phyloP scores from a whole-genome alignment of 2,329 filamentous ascomycete genomes.

The Pseudocercospora macadamiae region DNA sequence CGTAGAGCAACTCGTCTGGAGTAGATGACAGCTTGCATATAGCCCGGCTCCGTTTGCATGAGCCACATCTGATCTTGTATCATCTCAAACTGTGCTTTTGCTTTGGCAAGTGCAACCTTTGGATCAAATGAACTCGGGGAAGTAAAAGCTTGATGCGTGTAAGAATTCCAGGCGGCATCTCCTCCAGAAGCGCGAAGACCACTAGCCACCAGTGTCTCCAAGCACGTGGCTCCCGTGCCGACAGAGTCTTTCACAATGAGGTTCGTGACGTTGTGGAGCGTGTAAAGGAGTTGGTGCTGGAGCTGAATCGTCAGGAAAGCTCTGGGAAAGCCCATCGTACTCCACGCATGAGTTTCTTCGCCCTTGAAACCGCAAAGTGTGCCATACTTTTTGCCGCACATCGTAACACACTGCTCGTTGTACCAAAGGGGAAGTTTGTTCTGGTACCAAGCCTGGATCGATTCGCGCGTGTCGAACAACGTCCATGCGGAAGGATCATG shows the following conservation, averaged over 20 bases:
- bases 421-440: background rate
- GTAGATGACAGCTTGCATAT: constrained; percentile 1
- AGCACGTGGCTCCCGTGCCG: background rate
- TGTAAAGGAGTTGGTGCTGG: constrained; percentile 12
- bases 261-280: background rate
- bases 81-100: background rate
- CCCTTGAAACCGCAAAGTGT: background rate
- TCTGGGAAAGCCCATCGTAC: background rate
- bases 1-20: background rate
- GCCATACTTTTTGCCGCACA: background rate
- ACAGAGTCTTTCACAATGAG: background rate
- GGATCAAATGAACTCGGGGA: background rate
- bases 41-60: constrained; percentile 11
- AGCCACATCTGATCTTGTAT: constrained; percentile 9
- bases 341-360: background rate
- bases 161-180: constrained; percentile 1
- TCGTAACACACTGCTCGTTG: background rate
- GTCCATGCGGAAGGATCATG: background rate
- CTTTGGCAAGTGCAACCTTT: background rate
- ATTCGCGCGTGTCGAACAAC: background rate
- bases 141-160: background rate
- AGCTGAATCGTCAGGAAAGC: constrained; percentile 6
- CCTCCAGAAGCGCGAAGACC: constrained; percentile 5
- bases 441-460: background rate
- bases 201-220: background rate